Evolutionary conservation across 148 eudicot genomes (phyloP).

Genomic region (Vaccinium corymbosum): DNA sequence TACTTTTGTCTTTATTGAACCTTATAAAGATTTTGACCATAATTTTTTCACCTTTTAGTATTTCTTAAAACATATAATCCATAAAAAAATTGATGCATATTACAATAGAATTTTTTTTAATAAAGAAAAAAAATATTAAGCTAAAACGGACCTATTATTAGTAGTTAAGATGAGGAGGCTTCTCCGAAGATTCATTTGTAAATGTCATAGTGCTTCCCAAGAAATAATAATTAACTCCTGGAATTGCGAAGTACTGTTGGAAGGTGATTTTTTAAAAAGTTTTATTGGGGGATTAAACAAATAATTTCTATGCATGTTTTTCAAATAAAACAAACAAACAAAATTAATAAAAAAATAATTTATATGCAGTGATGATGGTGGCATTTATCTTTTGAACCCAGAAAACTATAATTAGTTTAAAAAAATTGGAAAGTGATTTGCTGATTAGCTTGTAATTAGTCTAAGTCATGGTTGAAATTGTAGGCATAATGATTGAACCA

Average conservation of each 20-base stretch:
- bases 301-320: background rate
- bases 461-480: constrained; percentile 9
- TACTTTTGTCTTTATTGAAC: too few relatives aligned
- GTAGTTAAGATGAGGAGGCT: background rate
- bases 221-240: background rate
- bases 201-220: background rate
- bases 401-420: background rate
- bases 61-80: too few relatives aligned
- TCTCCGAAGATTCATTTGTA: background rate
- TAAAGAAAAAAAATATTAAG: too few relatives aligned
- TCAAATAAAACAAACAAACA: too few relatives aligned
- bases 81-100: too few relatives aligned
- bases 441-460: constrained; percentile 12
- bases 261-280: background rate
- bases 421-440: background rate
- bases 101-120: too few relatives aligned
- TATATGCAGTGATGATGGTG: background rate
- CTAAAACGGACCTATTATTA: too few relatives aligned
- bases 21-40: too few relatives aligned
- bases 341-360: too few relatives aligned
- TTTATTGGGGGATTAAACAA: background rate
- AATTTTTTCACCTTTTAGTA: too few relatives aligned
- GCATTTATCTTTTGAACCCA: background rate
- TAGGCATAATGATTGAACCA: background rate
- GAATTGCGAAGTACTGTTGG: background rate